Evolutionary conservation across 2,329 filamentous ascomycete species (phyloP), one percentile per base, ranked within the genome.

Genomic region (Ophiostoma triangulosporum): DNA sequence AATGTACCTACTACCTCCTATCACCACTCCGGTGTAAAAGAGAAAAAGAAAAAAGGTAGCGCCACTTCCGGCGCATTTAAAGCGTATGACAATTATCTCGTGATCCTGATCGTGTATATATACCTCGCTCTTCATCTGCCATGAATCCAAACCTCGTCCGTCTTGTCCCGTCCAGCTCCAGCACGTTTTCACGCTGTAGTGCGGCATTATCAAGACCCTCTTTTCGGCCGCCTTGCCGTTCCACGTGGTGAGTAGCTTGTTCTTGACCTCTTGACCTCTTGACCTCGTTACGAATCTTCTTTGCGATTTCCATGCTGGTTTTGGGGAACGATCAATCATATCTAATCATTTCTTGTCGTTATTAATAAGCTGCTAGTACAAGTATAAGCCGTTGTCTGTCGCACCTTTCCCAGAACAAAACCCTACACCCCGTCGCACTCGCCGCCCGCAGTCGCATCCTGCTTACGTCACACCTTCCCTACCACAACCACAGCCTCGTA

Each of bases 131-230:
- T 12, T 27, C 24, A 43, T 43, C 8, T 46, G 29, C 26, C 36
- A 52, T 52, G 50, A 52, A 50, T 22, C 50, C 14, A 14, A 50
- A 24, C 43, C 11, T 27, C 3, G 7, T 22, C 26, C 27, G 36
- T 31, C 35, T 52, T 36, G 40, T 33, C 15, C 20, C n/a, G 22
- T 55, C 50, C 29, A 36, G 22, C 43, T 46, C 36, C 12, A 50
- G 45, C 24, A 9, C 45, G 20, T 27, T 52, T 50, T 38, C 50
- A 53, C 50, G 38, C 46, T 46, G 17, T 38, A 38, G 45, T 55
- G 54, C 50, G 50, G 50, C 54, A 52, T 52, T 50, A 48, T 46
- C 50, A 38, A 53, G 54, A 55, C 46, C 54, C 50, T 52, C 50
- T 55, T 55, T 52, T 43, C 22, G 46, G 22, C 14, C 20, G 33